phyloP scores from a whole-genome alignment of 2,329 filamentous ascomycete species.

The Sporothrix inflata region DNA sequence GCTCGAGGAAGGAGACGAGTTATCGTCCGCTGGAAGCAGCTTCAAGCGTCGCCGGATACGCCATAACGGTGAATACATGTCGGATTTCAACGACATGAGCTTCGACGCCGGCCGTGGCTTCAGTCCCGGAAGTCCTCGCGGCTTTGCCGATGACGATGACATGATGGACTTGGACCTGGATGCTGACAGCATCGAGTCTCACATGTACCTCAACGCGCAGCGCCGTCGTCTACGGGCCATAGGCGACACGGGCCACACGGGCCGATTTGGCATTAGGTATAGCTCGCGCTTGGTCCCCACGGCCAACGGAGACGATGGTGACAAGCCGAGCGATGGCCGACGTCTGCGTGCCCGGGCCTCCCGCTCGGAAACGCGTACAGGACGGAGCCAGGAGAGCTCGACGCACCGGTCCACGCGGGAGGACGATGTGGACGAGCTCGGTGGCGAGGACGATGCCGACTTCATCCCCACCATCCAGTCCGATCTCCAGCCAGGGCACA shows the following conservation, averaged over 20 bases:
- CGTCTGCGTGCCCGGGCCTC: conserved; percentile 25
- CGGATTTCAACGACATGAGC: conserved; percentile 18
- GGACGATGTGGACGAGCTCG: conserved; percentile 40
- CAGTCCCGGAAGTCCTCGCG: background rate
- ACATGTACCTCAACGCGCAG: background rate
- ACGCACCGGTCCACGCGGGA: conserved; percentile 5
- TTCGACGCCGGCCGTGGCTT: background rate
- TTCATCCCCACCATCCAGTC: conserved; percentile 38
- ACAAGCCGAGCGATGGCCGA: background rate
- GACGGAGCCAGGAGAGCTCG: background rate
- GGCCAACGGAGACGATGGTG: conserved; percentile 3
- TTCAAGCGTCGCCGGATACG: conserved; percentile 28
- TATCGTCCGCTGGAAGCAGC: background rate
- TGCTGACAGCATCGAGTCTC: background rate
- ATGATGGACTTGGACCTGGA: conserved; percentile 25
- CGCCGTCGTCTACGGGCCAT: conserved; percentile 20
- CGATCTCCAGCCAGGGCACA: conserved; percentile 35
- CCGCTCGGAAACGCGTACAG: background rate
- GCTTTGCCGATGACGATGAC: conserved; percentile 1
- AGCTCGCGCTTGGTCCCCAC: conserved; percentile 30
- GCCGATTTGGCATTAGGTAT: conserved; percentile 15
- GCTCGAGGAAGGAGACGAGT: conserved; percentile 22
- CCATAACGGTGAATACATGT: conserved; percentile 22
- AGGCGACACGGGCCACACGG: background rate
- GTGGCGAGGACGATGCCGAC: conserved; percentile 37